Base-by-base conservation (phyloP, 1,284 basidiomycete species). In the Trichosporon sp. region DNA sequence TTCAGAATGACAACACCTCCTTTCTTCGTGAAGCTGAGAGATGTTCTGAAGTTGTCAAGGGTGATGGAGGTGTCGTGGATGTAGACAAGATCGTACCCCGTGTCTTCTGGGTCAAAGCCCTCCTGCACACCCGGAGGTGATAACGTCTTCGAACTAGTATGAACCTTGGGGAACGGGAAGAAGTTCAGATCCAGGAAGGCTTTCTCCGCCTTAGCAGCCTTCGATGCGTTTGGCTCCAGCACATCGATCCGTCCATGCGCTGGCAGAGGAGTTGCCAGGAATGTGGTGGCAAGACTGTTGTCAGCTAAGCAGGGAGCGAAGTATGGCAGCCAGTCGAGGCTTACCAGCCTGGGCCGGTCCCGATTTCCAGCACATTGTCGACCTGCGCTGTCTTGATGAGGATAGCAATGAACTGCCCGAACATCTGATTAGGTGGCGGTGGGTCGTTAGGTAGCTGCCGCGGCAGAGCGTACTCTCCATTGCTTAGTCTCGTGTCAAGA, bases 161-260 rank as follows among this genome's bases (percentile, higher is more conserved):
- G 73, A 21, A 75, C 68, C 23, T 67, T 74, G 3, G 76, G 76
- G 67, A 78, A 76, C 4, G 75, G 75, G 63, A 64, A 74, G 14
- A 77, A 69, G 61, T 76, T 76, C 14, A 70, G 59, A 34, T 73
- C 73, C 31, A 77, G 60, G 59, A 76, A 78, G 61, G 75, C 76
- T 34, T 70, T 58, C 33, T 73, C 66, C 2, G 78, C 74, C 16
- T 75, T 58, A 52, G 69, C 56, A 8, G 78, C 75, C 63, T 79
- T 74, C 3, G 57, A 57, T 0, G 69, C 68, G 11, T 66, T 69
- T 25, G 69, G 57, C 60, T 78, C 76, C 44, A 79, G 70, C 7
- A 76, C 78, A 68, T 79, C 78, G 44, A 79, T 72, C 61, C 71
- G 71, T 1, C 78, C 78, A 58, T 74, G 69, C 0, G 63, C 14